phyloP scores from a whole-genome alignment of 805 yeast genomes.

The Hanseniaspora singularis region DNA sequence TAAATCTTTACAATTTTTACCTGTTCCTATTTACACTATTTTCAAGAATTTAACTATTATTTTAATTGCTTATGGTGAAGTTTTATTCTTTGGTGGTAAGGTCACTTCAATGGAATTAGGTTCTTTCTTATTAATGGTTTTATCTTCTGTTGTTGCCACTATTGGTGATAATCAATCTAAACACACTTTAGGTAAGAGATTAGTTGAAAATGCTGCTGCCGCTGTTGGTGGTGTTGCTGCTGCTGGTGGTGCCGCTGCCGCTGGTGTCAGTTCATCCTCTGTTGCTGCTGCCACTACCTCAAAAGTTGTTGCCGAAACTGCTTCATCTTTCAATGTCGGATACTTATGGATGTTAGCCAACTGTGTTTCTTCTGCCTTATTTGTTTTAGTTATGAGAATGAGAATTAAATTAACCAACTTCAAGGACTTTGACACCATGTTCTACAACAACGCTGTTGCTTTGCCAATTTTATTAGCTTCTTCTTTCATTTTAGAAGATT shows the following conservation, averaged over 20 bases:
- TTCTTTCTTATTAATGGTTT: conserved; percentile 81
- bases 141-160: conserved; percentile 92
- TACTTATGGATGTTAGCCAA: conserved; percentile 95
- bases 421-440: conserved; percentile 96
- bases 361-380: conserved; percentile 88
- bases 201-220: conserved; percentile 26
- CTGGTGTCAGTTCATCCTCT: no score
- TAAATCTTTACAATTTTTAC: conserved; percentile 80
- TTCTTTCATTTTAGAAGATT: conserved; percentile 77
- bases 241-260: conserved; percentile 21
- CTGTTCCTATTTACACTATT: conserved; percentile 93
- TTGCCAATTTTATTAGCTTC: conserved; percentile 73
- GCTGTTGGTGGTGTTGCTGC: conserved; percentile 21
- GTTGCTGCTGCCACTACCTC: conserved; percentile 18
- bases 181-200: conserved; percentile 19
- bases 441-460: conserved; percentile 87
- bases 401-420: conserved; percentile 94
- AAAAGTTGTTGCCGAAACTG: conserved; percentile 12
- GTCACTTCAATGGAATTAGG: conserved; percentile 84
- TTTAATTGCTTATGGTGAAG: conserved; percentile 96
- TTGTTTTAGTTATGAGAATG: conserved; percentile 91
- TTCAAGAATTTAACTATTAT: conserved; percentile 96
- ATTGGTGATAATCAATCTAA: conserved; percentile 55
- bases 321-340: conserved; percentile 47
- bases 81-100: conserved; percentile 86